Percentiles rank a stretch among this genome's conserved stretches.
phyloP scores from a whole-genome alignment of 371 early-diverging fungal genomes.

The Rhizopus sp. region DNA sequence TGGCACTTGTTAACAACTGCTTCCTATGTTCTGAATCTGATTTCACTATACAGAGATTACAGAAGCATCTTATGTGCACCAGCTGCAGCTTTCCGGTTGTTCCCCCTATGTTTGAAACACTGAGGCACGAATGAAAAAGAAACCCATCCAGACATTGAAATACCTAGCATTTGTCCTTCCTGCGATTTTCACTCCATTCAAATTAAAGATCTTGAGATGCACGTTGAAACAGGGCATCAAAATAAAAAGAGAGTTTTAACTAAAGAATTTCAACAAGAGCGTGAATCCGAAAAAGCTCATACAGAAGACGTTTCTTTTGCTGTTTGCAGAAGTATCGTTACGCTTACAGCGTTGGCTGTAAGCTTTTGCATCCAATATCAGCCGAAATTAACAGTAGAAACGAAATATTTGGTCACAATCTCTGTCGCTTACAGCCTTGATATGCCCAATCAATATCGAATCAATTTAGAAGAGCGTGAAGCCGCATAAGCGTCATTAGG shows the following conservation, averaged over 20 bases:
- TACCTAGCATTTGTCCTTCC: neutral
- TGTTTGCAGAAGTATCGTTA: slow-evolving; percentile 1
- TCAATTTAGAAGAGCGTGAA: too few species aligned
- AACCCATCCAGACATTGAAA: slow-evolving; percentile 1
- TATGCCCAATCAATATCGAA: too few species aligned
- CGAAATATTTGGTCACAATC: too few species aligned
- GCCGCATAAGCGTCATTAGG: too few species aligned
- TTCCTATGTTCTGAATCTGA: neutral
- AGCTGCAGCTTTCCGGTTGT: too few species aligned
- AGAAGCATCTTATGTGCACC: neutral
- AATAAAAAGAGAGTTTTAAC: slow-evolving; percentile 1
- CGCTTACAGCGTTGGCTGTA: neutral
- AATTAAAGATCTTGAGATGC: neutral
- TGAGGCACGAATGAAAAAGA: neutral
- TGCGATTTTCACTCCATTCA: neutral
- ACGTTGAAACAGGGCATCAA: slow-evolving; percentile 1
- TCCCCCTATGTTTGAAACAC: too few species aligned
- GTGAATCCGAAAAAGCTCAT: slow-evolving; percentile 6
- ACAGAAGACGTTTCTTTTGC: slow-evolving; percentile 7
- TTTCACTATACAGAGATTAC: slow-evolving; percentile 1
- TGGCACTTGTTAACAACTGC: slow-evolving; percentile 6
- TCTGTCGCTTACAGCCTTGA: too few species aligned
- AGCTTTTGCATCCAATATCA: neutral
- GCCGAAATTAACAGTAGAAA: neutral
- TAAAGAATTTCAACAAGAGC: slow-evolving; percentile 4